Percentiles rank a stretch among this genome's conserved stretches.
These are phyloP conservation scores for Suhomyces pyralidae DNA, from an alignment of 805 yeast species.

Conservation along the genomic window DNA sequence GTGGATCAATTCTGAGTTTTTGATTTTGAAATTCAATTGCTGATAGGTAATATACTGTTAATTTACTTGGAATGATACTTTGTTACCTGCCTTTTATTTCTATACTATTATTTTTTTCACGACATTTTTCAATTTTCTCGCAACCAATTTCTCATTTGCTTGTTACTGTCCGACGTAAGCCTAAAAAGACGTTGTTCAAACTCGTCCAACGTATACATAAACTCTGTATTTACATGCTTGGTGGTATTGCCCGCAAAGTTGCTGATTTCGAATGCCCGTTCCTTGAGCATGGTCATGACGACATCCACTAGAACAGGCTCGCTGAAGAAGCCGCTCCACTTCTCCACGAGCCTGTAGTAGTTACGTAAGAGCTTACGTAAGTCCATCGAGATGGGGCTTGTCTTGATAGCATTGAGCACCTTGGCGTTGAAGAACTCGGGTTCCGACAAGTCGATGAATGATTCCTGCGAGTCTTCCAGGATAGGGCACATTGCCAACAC, in stretches of 20 bases:
- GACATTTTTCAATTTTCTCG: constrained; percentile 10
- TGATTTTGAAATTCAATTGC: no score
- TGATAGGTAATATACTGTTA: no score
- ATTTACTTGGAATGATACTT: no score
- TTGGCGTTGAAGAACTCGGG: constrained; percentile 67
- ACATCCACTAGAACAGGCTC: constrained; percentile 61
- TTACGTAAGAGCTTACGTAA: constrained; percentile 62
- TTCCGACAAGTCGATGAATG: constrained; percentile 63
- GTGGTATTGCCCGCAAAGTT: constrained; percentile 60
- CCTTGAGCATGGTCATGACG: constrained; percentile 51
- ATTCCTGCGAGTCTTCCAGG: constrained; percentile 35
- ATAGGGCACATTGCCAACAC: constrained; percentile 54
- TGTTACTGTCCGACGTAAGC: constrained; percentile 48
- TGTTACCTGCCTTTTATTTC: no score
- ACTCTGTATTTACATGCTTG: constrained; percentile 48
- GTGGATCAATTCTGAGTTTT: no score
- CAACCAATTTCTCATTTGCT: constrained; percentile 38
- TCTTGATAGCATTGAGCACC: constrained; percentile 78
- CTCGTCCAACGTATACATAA: constrained; percentile 69
- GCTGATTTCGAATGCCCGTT: constrained; percentile 67
- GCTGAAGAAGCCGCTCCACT: constrained; percentile 73
- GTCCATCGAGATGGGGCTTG: constrained; percentile 66
- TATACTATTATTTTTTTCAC: no score
- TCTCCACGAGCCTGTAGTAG: constrained; percentile 65
- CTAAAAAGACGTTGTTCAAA: constrained; percentile 64